Evolutionary conservation across 2,329 filamentous ascomycete genomes (phyloP), one percentile per base, ranked within the genome.

Genomic region (Erysiphe pulchra): DNA sequence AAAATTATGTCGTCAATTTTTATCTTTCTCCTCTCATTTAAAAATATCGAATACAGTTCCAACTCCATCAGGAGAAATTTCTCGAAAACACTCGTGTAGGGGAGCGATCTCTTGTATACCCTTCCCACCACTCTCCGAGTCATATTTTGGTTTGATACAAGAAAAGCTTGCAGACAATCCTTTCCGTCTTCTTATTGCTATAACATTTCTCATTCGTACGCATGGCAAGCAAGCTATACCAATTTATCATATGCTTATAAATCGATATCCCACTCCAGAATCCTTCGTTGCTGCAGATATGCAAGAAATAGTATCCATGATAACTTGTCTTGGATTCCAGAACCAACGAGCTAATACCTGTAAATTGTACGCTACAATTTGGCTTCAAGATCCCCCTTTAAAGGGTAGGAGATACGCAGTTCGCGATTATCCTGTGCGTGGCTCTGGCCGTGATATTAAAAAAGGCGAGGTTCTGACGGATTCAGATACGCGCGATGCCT

Each of bases 141-240:
- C 66, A 0, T 59, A 56, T 6, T 93, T 92, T 56, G 85, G 85
- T 0, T 68, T 94, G 1, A 74, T 93, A 34, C 86, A 94, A 58
- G 86, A 93, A 57, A 70, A 77, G 50, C 70, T 92, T 14, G 74
- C 75, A 1, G 60, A 71, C 44, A 70, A 84, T 47, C 80, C 85
- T 0, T 93, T 92, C 59, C 77, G 75, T 51, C 70, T 94, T 1
- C 69, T 93, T 1, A 67, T 93, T 30, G 84, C 80, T 12, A 77
- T 85, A 5, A 84, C 82, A 0, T 86, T 93, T 54, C 73, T 93
- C 30, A 87, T 87, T 59, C 76, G 80, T 48, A 93, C 85, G 0
- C 68, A 73, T 2, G 86, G 82, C 11, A 70, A 66, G 42, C 67
- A 73, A 10, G 82, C 85, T 4, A 76, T 90, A 28, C 86, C 86